Conservation (phyloP, 2,329 filamentous ascomycete species). For the Truncatella angustata region DNA sequence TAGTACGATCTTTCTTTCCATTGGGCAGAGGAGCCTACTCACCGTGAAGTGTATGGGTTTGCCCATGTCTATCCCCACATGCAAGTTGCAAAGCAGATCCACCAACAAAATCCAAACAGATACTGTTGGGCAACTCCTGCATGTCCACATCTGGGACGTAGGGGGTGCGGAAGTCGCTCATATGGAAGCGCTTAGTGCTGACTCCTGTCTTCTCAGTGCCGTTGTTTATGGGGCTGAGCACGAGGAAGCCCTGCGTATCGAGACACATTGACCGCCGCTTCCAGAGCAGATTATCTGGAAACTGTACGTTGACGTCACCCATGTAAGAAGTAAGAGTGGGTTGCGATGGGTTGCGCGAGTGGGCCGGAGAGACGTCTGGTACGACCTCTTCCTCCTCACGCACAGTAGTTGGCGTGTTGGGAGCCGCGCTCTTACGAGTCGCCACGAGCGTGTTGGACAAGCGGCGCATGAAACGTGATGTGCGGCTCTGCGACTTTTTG, state of each 20-base stretch:
- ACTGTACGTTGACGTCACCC: constrained; percentile 94
- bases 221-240: constrained; percentile 68
- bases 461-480: constrained; percentile 58
- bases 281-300: constrained; percentile 94
- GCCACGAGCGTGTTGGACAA: constrained; percentile 52
- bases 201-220: constrained; percentile 53
- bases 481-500: constrained; percentile 47
- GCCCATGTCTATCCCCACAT: constrained; percentile 60
- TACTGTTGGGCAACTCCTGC: constrained; percentile 89
- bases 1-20: background rate
- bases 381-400: constrained; percentile 45
- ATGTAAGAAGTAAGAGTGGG: constrained; percentile 62
- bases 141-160: constrained; percentile 85
- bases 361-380: constrained; percentile 24
- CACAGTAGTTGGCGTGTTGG: constrained; percentile 49
- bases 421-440: constrained; percentile 42
- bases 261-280: constrained; percentile 88
- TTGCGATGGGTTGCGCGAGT: constrained; percentile 20
- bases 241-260: constrained; percentile 78
- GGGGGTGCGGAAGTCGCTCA: constrained; percentile 78
- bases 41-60: constrained; percentile 54
- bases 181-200: constrained; percentile 81
- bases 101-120: constrained; percentile 59
- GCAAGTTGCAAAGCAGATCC: constrained; percentile 63
- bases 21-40: constrained; percentile 27